Conservation (phyloP, 805 yeast species). For the Myxozyma melibiosi region DNA sequence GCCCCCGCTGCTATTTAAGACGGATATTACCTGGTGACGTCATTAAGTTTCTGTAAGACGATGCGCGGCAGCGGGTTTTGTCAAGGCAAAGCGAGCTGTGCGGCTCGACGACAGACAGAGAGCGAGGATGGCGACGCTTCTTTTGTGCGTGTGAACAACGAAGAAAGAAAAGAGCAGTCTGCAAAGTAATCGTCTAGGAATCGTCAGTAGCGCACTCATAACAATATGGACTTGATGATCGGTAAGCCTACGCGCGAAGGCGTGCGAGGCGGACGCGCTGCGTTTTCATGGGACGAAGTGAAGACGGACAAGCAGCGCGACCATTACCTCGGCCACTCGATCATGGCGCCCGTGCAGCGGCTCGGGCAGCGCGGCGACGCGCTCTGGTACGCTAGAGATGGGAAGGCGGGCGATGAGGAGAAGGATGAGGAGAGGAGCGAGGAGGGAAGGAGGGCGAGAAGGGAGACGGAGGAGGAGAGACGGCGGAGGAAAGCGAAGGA, state of each 20-base stretch:
- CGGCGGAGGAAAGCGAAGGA: slow-evolving; percentile 15
- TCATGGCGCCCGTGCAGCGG: slow-evolving; percentile 39
- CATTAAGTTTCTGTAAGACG: no score
- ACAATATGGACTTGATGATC: slow-evolving; percentile 25
- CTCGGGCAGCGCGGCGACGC: slow-evolving; percentile 34
- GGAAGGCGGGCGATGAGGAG: neutral
- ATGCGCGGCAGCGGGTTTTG: no score
- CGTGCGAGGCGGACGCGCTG: slow-evolving; percentile 33
- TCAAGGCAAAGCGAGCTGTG: no score
- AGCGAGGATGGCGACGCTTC: no score
- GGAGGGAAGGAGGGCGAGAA: neutral
- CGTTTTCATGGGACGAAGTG: slow-evolving; percentile 38
- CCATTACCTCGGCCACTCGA: slow-evolving; percentile 37
- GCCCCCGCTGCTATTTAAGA: no score
- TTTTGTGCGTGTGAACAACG: neutral
- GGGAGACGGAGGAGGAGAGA: slow-evolving; percentile 8
- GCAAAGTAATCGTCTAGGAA: no score
- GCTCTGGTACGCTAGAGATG: slow-evolving; percentile 37
- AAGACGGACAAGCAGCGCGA: slow-evolving; percentile 36
- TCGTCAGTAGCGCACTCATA: no score
- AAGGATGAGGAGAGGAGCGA: neutral
- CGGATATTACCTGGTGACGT: no score
- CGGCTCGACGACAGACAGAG: no score
- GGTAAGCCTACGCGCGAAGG: slow-evolving; percentile 27
- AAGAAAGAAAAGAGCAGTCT: neutral